These are phyloP conservation scores for Chenopodium berlandieri DNA, from an alignment of 148 eudicot species.

Conservation along the genomic window DNA sequence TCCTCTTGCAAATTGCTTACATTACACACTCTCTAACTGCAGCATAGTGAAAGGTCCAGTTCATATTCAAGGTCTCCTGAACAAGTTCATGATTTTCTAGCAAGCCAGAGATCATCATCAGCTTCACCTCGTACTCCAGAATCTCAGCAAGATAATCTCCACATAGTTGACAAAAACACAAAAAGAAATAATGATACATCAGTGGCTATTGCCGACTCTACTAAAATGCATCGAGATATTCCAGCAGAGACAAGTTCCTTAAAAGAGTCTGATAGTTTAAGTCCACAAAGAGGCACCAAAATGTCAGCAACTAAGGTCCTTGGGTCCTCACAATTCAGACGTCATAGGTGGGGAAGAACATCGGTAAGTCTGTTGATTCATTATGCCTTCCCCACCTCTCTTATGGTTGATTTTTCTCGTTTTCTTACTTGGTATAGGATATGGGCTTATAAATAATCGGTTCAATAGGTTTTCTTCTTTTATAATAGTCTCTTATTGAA, in stretches of 20 bases:
- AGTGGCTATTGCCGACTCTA: slow-evolving; percentile 17
- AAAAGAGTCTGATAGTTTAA: slow-evolving; percentile 23
- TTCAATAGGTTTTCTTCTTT: slow-evolving; percentile 2
- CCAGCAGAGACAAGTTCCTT: slow-evolving; percentile 29
- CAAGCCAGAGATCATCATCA: slow-evolving; percentile 30
- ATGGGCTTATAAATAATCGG: background rate
- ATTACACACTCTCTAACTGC: slow-evolving; percentile 23
- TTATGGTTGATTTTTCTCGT: background rate
- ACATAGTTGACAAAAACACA: slow-evolving; percentile 18
- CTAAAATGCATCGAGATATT: slow-evolving; percentile 25
- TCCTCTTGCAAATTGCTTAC: slow-evolving; percentile 10
- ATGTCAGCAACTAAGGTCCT: slow-evolving; percentile 28
- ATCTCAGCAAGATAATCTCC: slow-evolving; percentile 25
- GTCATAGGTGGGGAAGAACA: slow-evolving; percentile 63
- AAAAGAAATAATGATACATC: slow-evolving; percentile 20
- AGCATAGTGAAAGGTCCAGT: slow-evolving; percentile 42
- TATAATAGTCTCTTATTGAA: background rate
- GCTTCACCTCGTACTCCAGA: slow-evolving; percentile 31
- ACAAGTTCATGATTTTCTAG: slow-evolving; percentile 26
- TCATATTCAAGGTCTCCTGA: slow-evolving; percentile 41
- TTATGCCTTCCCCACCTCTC: background rate
- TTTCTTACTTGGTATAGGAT: background rate
- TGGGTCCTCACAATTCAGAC: slow-evolving; percentile 34
- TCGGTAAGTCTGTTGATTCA: slow-evolving; percentile 46
- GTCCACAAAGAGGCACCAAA: slow-evolving; percentile 26